A percentile compares a stretch with the other conserved stretches of the same genome.
Evolutionary conservation across 441 rosid species (phyloP).

Genomic region (Gossypium laxum): DNA sequence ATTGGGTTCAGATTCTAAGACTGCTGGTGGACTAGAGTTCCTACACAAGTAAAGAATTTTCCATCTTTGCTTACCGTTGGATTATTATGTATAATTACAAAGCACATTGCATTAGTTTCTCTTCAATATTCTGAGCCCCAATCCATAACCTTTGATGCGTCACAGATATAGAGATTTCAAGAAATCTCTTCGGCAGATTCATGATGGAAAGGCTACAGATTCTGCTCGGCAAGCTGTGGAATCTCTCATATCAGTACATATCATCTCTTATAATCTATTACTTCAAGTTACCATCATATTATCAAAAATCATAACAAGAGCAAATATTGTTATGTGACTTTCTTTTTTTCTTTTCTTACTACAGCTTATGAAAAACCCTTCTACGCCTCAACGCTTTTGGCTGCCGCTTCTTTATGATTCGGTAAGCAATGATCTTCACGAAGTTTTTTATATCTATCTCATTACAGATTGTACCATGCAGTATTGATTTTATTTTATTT

Average conservation of each 20-base stretch:
- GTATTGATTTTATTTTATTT: too few species aligned
- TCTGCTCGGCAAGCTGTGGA: slow-evolving; percentile 59
- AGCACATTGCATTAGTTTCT: background rate
- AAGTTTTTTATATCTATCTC: background rate
- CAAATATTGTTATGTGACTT: background rate
- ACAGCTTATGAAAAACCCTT: slow-evolving; percentile 87
- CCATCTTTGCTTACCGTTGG: slow-evolving; percentile 4
- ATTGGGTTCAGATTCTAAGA: slow-evolving; percentile 66
- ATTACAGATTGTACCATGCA: background rate
- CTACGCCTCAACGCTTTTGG: slow-evolving; percentile 88
- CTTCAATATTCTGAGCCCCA: background rate
- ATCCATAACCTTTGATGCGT: slow-evolving; percentile 3
- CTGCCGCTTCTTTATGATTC: slow-evolving; percentile 83
- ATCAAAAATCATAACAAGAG: background rate
- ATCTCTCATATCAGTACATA: slow-evolving; percentile 60
- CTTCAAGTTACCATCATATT: background rate
- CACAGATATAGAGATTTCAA: slow-evolving; percentile 85
- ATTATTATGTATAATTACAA: background rate
- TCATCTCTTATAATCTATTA: background rate
- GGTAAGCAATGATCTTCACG: slow-evolving; percentile 29
- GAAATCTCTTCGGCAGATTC: slow-evolving; percentile 57
- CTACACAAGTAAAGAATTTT: slow-evolving; percentile 55
- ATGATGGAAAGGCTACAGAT: slow-evolving; percentile 45
- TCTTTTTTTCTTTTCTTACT: slow-evolving; percentile 12
- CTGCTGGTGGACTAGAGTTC: slow-evolving; percentile 83